Evolutionary conservation across 208 protist species (phyloP), one percentile per base, ranked within the genome.

Genomic region (Trypanosoma melophagium): DNA sequence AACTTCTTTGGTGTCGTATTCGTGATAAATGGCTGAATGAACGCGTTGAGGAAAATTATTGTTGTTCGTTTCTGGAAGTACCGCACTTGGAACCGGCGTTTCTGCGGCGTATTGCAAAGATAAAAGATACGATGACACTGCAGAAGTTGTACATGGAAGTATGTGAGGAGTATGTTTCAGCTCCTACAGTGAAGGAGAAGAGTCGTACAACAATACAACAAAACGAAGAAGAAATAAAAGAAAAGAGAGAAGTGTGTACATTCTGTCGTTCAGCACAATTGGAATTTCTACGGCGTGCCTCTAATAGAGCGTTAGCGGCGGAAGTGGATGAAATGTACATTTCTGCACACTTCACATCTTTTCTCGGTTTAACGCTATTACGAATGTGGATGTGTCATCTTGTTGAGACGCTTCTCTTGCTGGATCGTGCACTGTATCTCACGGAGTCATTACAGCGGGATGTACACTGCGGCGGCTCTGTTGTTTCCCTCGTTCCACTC

Each of bases 381-480:
- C 84, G 91, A 14, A 94, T 92, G 85, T 96, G 91, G 89, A 92
- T 93, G 83, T 93, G 85, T 61, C 91, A 94, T 69, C 68, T 95
- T 16, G 77, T 92, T 4, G 88, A 96, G 69, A 83, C 76, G 13
- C 61, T 91, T 1, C 59, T 96, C 21, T 76, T 96, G 22, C 63
- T 95, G 42, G 91, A 96, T 69, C 79, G 91, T 31, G 45, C 73
- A 7, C 72, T 96, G 35, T 95, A 84, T 70, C 69, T 96, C 49
- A 74, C 86, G 42, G 89, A 96, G 74, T 38, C 14, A 14, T 22
- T 51, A 24, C 64, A n/a, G 19, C 5, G 17, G 31, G 71, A 72
- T 49, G 28, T 42, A 63, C 57, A 66, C 2, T 77, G 74, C 53
- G 58, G 60, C 21, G 50, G 63, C 0, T 82, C 78, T 12, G 80